Evolutionary conservation across 164 flowering plant genomes (phyloP).

Genomic region (Nymphaea thermarum): DNA sequence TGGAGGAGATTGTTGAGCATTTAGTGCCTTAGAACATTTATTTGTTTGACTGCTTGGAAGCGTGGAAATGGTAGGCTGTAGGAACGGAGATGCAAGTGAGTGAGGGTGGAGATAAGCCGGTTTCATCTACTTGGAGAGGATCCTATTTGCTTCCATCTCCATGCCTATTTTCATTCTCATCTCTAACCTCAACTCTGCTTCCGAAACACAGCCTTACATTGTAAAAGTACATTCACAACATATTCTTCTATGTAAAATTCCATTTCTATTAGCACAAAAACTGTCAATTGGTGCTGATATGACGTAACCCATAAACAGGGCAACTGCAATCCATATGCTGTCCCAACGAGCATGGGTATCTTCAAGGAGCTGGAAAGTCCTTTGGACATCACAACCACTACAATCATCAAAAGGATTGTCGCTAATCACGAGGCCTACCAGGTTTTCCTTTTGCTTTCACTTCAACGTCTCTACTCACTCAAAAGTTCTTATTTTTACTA

Average conservation of each 20-base stretch:
- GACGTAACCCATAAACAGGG: not conserved
- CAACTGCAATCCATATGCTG: conserved; percentile 48
- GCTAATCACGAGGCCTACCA: conserved; percentile 92
- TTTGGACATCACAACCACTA: conserved; percentile 74
- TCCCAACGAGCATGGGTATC: conserved; percentile 76
- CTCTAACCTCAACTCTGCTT: too few species aligned
- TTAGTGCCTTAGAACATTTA: too few species aligned
- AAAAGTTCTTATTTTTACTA: too few species aligned
- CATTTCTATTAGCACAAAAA: not conserved
- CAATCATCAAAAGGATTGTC: conserved; percentile 83
- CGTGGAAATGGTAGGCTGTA: too few species aligned
- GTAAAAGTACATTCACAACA: not conserved
- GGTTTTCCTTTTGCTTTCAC: conserved; percentile 23
- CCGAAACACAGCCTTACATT: not conserved
- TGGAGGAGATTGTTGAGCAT: too few species aligned
- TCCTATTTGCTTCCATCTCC: not conserved
- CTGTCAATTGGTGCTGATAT: not conserved
- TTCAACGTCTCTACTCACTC: not conserved
- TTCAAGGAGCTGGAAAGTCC: conserved; percentile 69
- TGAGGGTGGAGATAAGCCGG: too few species aligned
- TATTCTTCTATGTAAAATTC: not conserved
- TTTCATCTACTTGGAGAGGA: too few species aligned
- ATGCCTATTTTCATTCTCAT: not conserved
- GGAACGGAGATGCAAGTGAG: too few species aligned
- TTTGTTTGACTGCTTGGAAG: too few species aligned